Conservation (phyloP, 2,329 filamentous ascomycete genomes). For the Botryotinia narcissicola region DNA sequence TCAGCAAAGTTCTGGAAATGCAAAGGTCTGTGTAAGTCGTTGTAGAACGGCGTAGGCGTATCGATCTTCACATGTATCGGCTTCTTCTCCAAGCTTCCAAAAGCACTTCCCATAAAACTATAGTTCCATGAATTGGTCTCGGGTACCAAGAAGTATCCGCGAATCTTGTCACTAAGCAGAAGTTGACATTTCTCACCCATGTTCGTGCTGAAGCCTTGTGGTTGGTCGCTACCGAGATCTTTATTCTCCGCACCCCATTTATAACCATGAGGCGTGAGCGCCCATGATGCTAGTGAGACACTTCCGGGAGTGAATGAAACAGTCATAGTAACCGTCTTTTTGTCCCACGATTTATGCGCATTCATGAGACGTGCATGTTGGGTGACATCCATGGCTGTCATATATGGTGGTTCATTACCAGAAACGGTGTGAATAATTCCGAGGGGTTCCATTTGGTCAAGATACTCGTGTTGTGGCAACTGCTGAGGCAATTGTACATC, state of each 20-base stretch:
- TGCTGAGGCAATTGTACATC: conserved; percentile 89
- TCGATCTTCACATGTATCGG: conserved; percentile 89
- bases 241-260: conserved; percentile 97
- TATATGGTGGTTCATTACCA: conserved; percentile 92
- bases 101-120: conserved; percentile 92
- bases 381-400: conserved; percentile 92
- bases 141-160: conserved; percentile 93
- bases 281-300: conserved; percentile 91
- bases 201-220: conserved; percentile 83
- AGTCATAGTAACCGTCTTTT: conserved; percentile 88
- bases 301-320: conserved; percentile 96
- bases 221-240: conserved; percentile 87
- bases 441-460: conserved; percentile 82
- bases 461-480: conserved; percentile 87
- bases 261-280: conserved; percentile 85
- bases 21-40: conserved; percentile 83
- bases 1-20: conserved; percentile 98
- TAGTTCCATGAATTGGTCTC: conserved; percentile 94
- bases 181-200: conserved; percentile 97
- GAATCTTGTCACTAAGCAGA: conserved; percentile 86
- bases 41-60: conserved; percentile 86
- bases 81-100: conserved; percentile 86
- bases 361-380: conserved; percentile 90
- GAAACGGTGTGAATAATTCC: conserved; percentile 95
- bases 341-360: conserved; percentile 74